Percentiles rank a stretch among this genome's conserved stretches.
phyloP scores from a whole-genome alignment of 768 basidiomycete species.

The Boletus insuetus region DNA sequence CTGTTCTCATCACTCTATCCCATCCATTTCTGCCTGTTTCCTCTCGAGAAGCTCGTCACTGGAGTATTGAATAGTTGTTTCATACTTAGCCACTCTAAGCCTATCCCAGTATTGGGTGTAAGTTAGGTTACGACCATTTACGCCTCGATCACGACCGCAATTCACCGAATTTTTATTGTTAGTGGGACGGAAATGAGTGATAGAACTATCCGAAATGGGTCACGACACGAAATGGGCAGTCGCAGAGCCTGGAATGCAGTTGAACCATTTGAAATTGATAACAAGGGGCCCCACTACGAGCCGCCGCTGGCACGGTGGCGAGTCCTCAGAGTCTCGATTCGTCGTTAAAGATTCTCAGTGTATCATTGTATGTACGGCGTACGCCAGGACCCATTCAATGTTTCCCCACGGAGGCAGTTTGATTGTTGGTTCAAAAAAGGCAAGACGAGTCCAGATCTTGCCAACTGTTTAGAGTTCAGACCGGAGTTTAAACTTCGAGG shows the following conservation, averaged over 20 bases:
- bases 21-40: neutral
- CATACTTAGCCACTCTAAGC: slow-evolving; percentile 17
- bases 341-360: too few relatives aligned
- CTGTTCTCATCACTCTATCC: slow-evolving; percentile 6
- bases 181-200: slow-evolving; percentile 14
- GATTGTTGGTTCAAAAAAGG: slow-evolving; percentile 23
- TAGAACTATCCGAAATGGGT: slow-evolving; percentile 2
- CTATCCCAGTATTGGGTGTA: slow-evolving; percentile 1
- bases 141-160: slow-evolving; percentile 19
- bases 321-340: neutral
- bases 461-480: slow-evolving; percentile 28
- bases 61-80: slow-evolving; percentile 20
- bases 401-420: slow-evolving; percentile 14
- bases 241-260: neutral
- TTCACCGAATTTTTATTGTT: slow-evolving; percentile 1
- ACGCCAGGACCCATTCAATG: neutral
- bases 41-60: neutral
- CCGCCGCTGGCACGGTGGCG: slow-evolving; percentile 3
- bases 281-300: neutral
- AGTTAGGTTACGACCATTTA: slow-evolving; percentile 25
- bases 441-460: slow-evolving; percentile 22
- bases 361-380: neutral
- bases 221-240: too few relatives aligned
- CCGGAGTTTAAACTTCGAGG: slow-evolving; percentile 50
- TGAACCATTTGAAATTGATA: slow-evolving; percentile 29